Conservation (phyloP, 257 asterid species). For the Lavandula angustifolia region DNA sequence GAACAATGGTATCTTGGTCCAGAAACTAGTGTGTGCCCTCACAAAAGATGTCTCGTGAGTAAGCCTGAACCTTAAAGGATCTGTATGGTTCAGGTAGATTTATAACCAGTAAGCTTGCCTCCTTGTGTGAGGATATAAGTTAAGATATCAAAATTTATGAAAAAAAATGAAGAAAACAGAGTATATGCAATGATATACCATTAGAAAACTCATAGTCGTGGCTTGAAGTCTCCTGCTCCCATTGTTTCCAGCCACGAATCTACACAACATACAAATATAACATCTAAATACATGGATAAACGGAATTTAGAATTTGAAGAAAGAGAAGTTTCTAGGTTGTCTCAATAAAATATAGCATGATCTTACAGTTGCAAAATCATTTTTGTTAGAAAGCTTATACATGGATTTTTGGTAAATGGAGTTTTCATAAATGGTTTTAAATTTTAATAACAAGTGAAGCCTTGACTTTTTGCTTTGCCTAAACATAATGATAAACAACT, state of each 20-base stretch:
- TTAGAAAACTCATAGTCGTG: constrained; percentile 74
- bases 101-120: not conserved
- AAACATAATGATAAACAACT: not conserved
- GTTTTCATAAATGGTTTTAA: not conserved
- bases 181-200: constrained; percentile 45
- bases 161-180: not conserved
- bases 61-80: constrained; percentile 91
- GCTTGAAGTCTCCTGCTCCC: constrained; percentile 86
- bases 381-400: not conserved
- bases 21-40: constrained; percentile 89
- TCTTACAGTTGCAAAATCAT: not conserved
- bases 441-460: no score
- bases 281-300: not conserved
- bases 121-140: not conserved
- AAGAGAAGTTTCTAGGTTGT: not conserved
- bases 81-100: constrained; percentile 48
- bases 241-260: constrained; percentile 92
- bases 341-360: not conserved
- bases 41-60: constrained; percentile 94
- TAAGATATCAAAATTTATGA: not conserved
- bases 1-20: constrained; percentile 82
- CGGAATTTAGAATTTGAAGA: not conserved
- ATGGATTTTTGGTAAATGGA: not conserved
- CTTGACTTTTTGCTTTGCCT: not conserved
- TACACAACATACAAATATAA: constrained; percentile 34